Conservation (phyloP, 2,329 filamentous ascomycete genomes). For the Diaporthe aspalathi region DNA sequence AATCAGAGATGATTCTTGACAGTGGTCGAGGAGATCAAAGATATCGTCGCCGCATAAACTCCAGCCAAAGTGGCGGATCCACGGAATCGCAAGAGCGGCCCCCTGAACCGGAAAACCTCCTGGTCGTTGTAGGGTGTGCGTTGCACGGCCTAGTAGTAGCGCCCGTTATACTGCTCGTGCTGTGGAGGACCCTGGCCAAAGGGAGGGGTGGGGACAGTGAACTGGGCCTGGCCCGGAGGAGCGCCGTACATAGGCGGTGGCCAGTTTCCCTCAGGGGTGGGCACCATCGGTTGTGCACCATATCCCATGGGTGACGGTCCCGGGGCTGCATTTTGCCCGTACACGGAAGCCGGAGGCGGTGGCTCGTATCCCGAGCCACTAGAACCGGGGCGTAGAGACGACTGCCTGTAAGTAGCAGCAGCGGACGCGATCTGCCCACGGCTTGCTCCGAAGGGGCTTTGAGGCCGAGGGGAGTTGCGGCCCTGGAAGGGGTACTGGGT, state of each 20-base stretch:
- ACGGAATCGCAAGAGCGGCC: no score
- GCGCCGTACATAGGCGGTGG: slow-evolving; percentile 34
- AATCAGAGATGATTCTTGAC: not conserved
- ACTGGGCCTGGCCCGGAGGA: slow-evolving; percentile 27
- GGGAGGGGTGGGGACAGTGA: slow-evolving; percentile 26
- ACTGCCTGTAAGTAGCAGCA: slow-evolving; percentile 61
- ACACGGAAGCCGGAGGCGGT: slow-evolving; percentile 50
- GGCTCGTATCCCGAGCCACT: slow-evolving; percentile 54
- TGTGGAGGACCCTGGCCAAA: slow-evolving; percentile 38
- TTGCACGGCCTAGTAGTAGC: slow-evolving; percentile 36
- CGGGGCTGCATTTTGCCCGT: slow-evolving; percentile 40
- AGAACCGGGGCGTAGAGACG: slow-evolving; percentile 62
- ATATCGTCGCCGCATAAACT: not conserved
- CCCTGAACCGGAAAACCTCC: no score
- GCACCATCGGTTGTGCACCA: slow-evolving; percentile 18
- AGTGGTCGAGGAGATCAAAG: not conserved
- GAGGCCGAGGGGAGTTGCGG: slow-evolving; percentile 51
- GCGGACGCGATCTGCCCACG: slow-evolving; percentile 52
- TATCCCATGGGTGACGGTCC: slow-evolving; percentile 32
- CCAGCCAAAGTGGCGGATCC: no score
- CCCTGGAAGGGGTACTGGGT: slow-evolving; percentile 41
- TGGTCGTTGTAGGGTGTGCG: no score
- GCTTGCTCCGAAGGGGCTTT: slow-evolving; percentile 59
- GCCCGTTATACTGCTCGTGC: slow-evolving; percentile 35
- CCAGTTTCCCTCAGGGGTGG: slow-evolving; percentile 37